phyloP scores from a whole-genome alignment of 305 asterid species.

The Fraxinus paxiana region DNA sequence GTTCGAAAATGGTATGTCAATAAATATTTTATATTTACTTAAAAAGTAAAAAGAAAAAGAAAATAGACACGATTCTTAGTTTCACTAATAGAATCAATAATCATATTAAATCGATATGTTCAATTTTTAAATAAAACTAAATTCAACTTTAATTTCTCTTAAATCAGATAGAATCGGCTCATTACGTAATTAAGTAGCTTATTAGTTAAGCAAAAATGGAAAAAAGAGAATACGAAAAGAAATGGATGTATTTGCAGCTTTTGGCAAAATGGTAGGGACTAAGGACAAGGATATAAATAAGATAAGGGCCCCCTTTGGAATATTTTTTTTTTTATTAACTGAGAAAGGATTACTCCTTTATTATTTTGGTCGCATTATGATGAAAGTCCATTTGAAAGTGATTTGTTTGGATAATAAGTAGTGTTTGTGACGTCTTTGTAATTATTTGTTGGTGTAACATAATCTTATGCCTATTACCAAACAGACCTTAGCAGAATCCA shows the following conservation, averaged over 20 bases:
- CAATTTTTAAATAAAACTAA: not conserved
- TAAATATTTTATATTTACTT: not conserved
- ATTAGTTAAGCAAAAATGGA: not conserved
- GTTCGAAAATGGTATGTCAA: not conserved
- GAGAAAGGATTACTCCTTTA: not conserved
- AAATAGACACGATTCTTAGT: not conserved
- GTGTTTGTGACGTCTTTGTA: not conserved
- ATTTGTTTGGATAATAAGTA: constrained; percentile 3
- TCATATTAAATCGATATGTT: not conserved
- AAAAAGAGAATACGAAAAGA: not conserved
- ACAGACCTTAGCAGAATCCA: not conserved
- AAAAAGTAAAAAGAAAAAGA: not conserved
- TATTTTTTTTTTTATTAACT: not conserved
- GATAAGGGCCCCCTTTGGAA: not conserved
- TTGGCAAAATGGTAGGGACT: not conserved
- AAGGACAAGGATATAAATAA: not conserved
- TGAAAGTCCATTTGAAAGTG: constrained; percentile 13
- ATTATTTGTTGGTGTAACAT: not conserved
- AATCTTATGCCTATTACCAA: not conserved
- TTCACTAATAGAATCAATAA: not conserved
- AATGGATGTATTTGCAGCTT: not conserved
- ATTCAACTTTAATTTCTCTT: not conserved
- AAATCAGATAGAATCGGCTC: not conserved
- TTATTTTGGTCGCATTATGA: not conserved
- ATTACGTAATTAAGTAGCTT: not conserved